Percentiles rank a stretch among this genome's conserved stretches.
These are phyloP conservation scores for Gastrolobium bilobum DNA, from an alignment of 306 rosid species.

Conservation along the genomic window DNA sequence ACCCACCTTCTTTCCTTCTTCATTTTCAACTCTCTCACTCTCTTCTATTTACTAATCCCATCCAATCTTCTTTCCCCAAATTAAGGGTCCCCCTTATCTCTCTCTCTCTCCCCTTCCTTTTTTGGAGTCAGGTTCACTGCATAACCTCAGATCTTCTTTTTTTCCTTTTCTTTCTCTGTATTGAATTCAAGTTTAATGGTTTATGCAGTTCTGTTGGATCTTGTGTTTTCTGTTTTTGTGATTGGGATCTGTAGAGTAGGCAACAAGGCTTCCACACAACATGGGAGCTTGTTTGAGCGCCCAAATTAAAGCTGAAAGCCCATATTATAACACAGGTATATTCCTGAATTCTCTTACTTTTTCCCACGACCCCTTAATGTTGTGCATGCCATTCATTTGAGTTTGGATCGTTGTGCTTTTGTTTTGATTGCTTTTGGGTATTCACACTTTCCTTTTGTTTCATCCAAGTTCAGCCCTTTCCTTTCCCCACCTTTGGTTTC, in stretches of 20 bases:
- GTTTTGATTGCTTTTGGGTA: constrained; percentile 7
- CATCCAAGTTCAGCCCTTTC: constrained; percentile 12
- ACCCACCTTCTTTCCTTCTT: constrained; percentile 20
- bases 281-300: constrained; percentile 78
- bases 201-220: constrained; percentile 14
- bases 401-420: constrained; percentile 18
- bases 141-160: background rate
- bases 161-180: background rate
- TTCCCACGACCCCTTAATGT: background rate
- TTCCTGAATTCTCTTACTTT: constrained; percentile 14
- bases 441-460: constrained; percentile 33
- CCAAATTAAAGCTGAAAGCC: constrained; percentile 64
- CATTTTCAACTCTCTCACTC: background rate
- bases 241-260: constrained; percentile 46
- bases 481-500: background rate
- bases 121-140: constrained; percentile 19
- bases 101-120: constrained; percentile 47
- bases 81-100: constrained; percentile 7
- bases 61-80: background rate
- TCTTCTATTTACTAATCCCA: background rate
- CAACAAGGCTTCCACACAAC: constrained; percentile 6
- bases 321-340: constrained; percentile 58
- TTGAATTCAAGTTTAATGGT: constrained; percentile 26
- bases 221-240: constrained; percentile 33
- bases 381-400: background rate